Evolutionary conservation across 495 filamentous ascomycete genomes (phyloP).

Genomic region (Penicillium atrosanguineum): DNA sequence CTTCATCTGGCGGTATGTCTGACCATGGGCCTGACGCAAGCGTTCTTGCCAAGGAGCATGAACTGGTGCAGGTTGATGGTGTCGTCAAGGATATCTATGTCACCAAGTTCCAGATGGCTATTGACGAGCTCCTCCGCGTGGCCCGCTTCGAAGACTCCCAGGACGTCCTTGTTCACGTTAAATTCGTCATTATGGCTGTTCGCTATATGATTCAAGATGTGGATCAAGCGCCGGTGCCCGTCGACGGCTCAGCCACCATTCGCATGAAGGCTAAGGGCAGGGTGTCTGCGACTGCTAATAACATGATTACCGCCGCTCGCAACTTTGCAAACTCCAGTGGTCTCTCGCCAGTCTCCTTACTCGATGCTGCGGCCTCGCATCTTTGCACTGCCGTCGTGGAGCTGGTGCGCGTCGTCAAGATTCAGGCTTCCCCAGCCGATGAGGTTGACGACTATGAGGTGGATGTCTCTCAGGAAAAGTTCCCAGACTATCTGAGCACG

Average conservation of each 20-base stretch:
- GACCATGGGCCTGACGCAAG: constrained; percentile 61
- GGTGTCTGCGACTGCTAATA: constrained; percentile 90
- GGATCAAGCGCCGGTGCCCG: constrained; percentile 50
- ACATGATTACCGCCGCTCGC: constrained; percentile 89
- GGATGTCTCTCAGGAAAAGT: constrained; percentile 41
- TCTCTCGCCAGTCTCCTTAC: constrained; percentile 87
- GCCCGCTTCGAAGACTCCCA: constrained; percentile 71
- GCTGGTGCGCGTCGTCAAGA: constrained; percentile 76
- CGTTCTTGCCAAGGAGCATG: constrained; percentile 63
- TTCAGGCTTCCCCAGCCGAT: constrained; percentile 67
- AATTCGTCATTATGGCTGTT: constrained; percentile 73
- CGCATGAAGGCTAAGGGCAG: constrained; percentile 67
- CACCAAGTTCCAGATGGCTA: constrained; percentile 90
- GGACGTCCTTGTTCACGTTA: constrained; percentile 75
- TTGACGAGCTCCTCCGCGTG: constrained; percentile 84
- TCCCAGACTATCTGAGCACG: constrained; percentile 49
- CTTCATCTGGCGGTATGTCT: constrained; percentile 71
- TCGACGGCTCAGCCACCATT: constrained; percentile 40
- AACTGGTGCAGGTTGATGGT: constrained; percentile 69
- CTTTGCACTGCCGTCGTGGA: constrained; percentile 83
- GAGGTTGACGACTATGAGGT: constrained; percentile 70
- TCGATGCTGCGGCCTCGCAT: constrained; percentile 95
- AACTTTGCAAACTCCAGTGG: constrained; percentile 79
- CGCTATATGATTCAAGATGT: constrained; percentile 78
- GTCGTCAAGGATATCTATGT: constrained; percentile 87